Evolutionary conservation across 2,329 filamentous ascomycete species (phyloP), one percentile per base, ranked within the genome.

Genomic region (Cercospora nicotianae): DNA sequence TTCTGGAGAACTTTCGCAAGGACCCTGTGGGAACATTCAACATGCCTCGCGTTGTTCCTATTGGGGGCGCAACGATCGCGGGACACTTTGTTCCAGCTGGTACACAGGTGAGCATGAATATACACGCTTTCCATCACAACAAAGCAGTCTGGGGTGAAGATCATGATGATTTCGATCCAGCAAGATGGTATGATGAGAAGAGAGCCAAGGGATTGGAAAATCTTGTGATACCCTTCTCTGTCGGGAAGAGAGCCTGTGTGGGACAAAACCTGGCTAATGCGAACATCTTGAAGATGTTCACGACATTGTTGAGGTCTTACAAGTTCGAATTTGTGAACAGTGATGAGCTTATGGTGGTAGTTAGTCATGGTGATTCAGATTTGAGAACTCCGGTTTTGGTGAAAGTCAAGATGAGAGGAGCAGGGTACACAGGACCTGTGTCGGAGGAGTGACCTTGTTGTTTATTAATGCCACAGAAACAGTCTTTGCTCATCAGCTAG

Each of bases 241-340:
- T 60, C 12, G 65, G 65, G 8, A 55, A 53, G n/a, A 61, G 61
- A n/a, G 48, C 55, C 28, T 67, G 55, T 42, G 61, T 60, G 36
- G 65, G 65, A 2, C 65, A 62, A 12, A 64, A 60, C 36, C 42
- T 64, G 33, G 61, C 60, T 6, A 67, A 33, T 39, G 61, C 60
- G 26, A 64, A 60, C 18, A 53, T 67, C 3, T 42, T 64, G 18
- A 67, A 67, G 26, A 59, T 53, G 13, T 63, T 58, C 16, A 53
- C 53, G 26, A 67, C 39, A 10, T 31, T 64, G 39, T 36, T 67
- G 13, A 12, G n/a, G n/a, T 57, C 28, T 51, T 58, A 57, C 23
- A 31, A 64, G 28, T 57, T 58, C 20, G 61, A 64, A 16, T 57
- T 64, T 36, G n/a, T 64, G 62, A 64, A 58, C n/a, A 64, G 10